Evolutionary conservation across 2,329 filamentous ascomycete species (phyloP).

Genomic region (Fusarium pseudoanthophilum): DNA sequence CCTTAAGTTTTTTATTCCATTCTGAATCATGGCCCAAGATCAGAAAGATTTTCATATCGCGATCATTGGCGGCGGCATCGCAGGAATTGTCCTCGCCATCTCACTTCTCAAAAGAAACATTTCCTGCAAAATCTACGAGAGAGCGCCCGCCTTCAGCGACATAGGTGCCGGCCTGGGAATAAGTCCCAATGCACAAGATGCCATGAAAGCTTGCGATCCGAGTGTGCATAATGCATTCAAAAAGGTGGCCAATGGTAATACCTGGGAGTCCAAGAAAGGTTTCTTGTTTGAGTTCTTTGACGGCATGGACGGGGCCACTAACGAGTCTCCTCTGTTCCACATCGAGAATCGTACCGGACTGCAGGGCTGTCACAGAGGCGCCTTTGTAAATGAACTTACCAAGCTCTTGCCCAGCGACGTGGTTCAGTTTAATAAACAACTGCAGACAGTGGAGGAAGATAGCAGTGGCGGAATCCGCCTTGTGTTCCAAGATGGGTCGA

Average conservation of each 20-base stretch:
- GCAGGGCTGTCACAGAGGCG: fast-evolving
- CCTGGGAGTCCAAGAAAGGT: background rate
- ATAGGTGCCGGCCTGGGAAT: background rate
- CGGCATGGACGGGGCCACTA: background rate
- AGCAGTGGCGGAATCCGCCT: background rate
- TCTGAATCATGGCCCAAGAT: fast-evolving
- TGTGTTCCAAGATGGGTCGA: background rate
- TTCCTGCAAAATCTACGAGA: background rate
- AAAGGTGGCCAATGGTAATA: background rate
- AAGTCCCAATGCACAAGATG: background rate
- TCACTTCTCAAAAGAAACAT: background rate
- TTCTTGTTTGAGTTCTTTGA: background rate
- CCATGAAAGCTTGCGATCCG: background rate
- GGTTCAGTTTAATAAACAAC: background rate
- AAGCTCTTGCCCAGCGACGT: background rate
- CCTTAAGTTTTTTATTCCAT: no score
- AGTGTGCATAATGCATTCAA: background rate
- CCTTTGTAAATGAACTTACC: background rate
- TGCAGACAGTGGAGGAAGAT: background rate
- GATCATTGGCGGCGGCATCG: background rate
- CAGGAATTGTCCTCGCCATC: background rate
- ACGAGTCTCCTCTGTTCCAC: background rate
- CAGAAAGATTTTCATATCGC: background rate
- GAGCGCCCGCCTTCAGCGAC: background rate
- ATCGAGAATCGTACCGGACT: background rate